These are phyloP conservation scores for Alternaria atra DNA, from an alignment of 2,329 filamentous ascomycete genomes.

Conservation along the genomic window DNA sequence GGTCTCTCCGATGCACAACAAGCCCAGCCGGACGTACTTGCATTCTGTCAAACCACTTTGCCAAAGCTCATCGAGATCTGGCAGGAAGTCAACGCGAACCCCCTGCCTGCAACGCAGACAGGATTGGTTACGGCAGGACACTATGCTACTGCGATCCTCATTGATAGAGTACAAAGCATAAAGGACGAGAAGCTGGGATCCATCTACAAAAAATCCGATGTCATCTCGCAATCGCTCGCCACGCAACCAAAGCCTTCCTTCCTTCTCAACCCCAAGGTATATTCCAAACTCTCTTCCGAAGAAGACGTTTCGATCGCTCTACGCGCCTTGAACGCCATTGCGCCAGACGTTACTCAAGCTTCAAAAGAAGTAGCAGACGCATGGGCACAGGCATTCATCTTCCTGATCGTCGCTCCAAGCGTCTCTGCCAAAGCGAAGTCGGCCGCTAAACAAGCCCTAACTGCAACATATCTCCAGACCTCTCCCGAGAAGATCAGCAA, in stretches of 20 bases:
- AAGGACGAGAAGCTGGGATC: slow-evolving; percentile 65
- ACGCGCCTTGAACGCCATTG: slow-evolving; percentile 72
- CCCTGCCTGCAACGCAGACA: slow-evolving; percentile 79
- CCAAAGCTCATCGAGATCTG: slow-evolving; percentile 73
- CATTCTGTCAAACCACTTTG: slow-evolving; percentile 61
- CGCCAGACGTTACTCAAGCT: slow-evolving; percentile 64
- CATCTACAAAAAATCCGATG: slow-evolving; percentile 68
- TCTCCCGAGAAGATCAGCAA: slow-evolving; percentile 67
- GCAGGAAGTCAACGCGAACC: slow-evolving; percentile 80
- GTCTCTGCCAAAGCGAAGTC: slow-evolving; percentile 71
- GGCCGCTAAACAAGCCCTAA: slow-evolving; percentile 69
- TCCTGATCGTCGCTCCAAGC: slow-evolving; percentile 71
- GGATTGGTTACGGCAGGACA: slow-evolving; percentile 84
- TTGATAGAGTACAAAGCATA: slow-evolving; percentile 63
- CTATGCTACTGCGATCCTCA: slow-evolving; percentile 72
- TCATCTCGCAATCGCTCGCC: slow-evolving; percentile 72
- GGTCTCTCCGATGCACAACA: slow-evolving; percentile 60
- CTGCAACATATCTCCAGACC: slow-evolving; percentile 67
- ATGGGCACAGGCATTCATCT: slow-evolving; percentile 90
- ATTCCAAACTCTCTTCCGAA: slow-evolving; percentile 76
- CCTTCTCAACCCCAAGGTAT: slow-evolving; percentile 83
- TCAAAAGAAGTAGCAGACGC: slow-evolving; percentile 63
- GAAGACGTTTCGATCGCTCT: slow-evolving; percentile 83
- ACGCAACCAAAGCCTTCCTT: slow-evolving; percentile 86
- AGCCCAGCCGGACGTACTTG: slow-evolving; percentile 56